phyloP scores from a whole-genome alignment of 2,329 filamentous ascomycete genomes.

The Macrophomina phaseolina region DNA sequence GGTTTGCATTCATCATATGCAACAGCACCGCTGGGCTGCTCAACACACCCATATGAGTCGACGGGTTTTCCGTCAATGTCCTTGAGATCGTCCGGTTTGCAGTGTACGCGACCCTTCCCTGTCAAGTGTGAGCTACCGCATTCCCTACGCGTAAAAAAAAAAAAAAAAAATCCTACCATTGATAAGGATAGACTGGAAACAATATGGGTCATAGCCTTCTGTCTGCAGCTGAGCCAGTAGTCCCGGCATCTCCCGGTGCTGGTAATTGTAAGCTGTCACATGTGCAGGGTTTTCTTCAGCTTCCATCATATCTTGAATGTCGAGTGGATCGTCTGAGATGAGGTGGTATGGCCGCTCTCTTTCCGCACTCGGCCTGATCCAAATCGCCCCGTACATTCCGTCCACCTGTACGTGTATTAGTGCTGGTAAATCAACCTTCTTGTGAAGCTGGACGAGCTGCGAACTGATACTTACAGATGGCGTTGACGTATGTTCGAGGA shows the following conservation, averaged over 20 bases:
- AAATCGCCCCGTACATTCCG: conserved; percentile 31
- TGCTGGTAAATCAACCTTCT: too few species aligned
- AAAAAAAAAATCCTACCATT: conserved; percentile 24
- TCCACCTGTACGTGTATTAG: conserved; percentile 9
- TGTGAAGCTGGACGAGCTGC: not conserved
- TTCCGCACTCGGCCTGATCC: conserved; percentile 30
- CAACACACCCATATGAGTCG: conserved; percentile 29
- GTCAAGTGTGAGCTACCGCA: not conserved
- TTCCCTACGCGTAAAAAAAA: not conserved
- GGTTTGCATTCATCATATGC: conserved; percentile 30
- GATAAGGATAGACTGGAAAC: conserved; percentile 31
- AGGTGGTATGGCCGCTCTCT: conserved; percentile 30
- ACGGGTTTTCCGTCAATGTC: conserved; percentile 28
- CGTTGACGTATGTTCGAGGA: conserved; percentile 31
- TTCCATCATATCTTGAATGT: conserved; percentile 32
- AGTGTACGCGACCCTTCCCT: conserved; percentile 31
- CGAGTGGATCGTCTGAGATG: conserved; percentile 28
- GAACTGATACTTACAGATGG: conserved; percentile 24
- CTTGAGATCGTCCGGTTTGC: conserved; percentile 28
- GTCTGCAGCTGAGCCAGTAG: conserved; percentile 31
- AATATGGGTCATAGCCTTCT: conserved; percentile 32
- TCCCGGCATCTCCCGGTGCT: conserved; percentile 31
- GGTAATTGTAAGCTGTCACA: conserved; percentile 31
- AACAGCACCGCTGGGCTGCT: conserved; percentile 29
- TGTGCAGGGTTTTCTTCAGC: conserved; percentile 29